Conservation (phyloP, 768 basidiomycete species). For the Albatrellus ellisii region DNA sequence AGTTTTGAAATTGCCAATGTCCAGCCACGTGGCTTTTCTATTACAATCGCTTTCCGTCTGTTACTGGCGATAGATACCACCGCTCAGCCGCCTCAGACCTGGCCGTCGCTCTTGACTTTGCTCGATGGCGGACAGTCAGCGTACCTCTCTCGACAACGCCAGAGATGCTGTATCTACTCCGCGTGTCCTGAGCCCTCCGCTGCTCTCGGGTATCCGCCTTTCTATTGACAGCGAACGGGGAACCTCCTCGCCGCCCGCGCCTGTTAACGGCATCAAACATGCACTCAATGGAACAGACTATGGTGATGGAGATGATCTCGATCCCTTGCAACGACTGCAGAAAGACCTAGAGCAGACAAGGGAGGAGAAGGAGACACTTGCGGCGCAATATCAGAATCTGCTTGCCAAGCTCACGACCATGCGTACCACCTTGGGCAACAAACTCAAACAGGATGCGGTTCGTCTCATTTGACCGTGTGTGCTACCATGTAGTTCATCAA, state of each 20-base stretch:
- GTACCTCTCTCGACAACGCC: not conserved
- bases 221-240: constrained; percentile 18
- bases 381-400: constrained; percentile 73
- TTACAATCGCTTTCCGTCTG: no score
- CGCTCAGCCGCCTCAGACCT: no score
- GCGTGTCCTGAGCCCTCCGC: constrained; percentile 3
- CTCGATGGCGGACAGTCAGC: not conserved
- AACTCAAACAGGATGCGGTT: constrained; percentile 94
- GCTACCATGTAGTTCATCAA: not conserved
- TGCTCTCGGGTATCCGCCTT: constrained; percentile 12
- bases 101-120: no score
- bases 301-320: constrained; percentile 23
- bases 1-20: no score
- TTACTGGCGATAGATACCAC: no score
- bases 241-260: constrained; percentile 14
- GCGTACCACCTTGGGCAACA: constrained; percentile 88
- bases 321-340: constrained; percentile 49
- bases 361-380: constrained; percentile 83
- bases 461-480: constrained; percentile 18
- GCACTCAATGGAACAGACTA: constrained; percentile 15
- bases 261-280: constrained; percentile 16
- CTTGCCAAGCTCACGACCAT: constrained; percentile 85
- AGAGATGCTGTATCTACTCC: no score
- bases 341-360: constrained; percentile 61
- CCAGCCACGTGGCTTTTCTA: no score